Conservation (phyloP, 768 basidiomycete species). For the Auriscalpium orientale region DNA sequence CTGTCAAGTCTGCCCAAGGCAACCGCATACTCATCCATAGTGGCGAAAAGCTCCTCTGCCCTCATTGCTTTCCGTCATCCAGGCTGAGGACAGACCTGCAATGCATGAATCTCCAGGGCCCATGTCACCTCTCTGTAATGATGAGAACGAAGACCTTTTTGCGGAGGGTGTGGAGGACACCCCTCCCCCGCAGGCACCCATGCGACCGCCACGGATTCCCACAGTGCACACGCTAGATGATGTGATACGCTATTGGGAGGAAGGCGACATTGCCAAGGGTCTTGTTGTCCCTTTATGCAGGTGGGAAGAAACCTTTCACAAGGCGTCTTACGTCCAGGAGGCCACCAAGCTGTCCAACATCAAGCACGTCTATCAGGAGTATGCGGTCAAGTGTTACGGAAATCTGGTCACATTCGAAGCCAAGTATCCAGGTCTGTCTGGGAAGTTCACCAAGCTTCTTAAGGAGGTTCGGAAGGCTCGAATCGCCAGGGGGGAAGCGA, state of each 20-base stretch:
- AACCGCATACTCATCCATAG: not conserved
- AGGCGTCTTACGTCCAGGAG: not conserved
- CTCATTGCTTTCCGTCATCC: not conserved
- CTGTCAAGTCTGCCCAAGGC: too few relatives aligned
- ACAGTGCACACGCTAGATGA: not conserved
- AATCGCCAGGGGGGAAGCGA: not conserved
- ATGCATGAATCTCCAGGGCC: not conserved
- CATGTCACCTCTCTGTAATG: not conserved
- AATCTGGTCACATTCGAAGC: not conserved
- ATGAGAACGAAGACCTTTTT: not conserved
- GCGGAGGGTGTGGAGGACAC: too few relatives aligned
- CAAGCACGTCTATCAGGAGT: not conserved
- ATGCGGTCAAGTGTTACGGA: not conserved
- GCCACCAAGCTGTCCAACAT: not conserved
- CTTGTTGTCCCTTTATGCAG: not conserved
- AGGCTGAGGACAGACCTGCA: not conserved
- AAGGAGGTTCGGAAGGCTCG: not conserved
- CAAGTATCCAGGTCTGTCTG: not conserved
- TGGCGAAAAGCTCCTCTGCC: not conserved
- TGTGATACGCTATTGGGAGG: not conserved
- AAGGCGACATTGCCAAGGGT: not conserved
- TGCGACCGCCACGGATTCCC: not conserved
- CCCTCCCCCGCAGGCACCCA: too few relatives aligned
- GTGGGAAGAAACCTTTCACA: not conserved
- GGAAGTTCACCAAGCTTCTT: not conserved